phyloP scores from a whole-genome alignment of 805 yeast species.

The Ogataea minuta region DNA sequence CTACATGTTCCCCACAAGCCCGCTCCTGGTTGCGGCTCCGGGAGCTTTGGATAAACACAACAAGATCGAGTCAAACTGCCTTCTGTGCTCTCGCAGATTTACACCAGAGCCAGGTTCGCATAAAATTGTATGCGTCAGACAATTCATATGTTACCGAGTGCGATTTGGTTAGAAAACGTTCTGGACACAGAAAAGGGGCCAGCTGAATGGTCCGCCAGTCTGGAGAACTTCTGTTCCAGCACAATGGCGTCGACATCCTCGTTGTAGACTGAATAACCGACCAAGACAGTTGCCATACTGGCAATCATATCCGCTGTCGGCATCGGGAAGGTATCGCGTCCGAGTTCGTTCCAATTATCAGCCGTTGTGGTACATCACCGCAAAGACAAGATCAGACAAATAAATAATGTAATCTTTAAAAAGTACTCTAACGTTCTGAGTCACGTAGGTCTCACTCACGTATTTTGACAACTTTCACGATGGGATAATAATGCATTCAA shows the following conservation, averaged over 20 bases:
- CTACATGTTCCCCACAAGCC: conserved; percentile 64
- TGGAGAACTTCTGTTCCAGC: conserved; percentile 63
- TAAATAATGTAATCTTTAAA: too few relatives aligned
- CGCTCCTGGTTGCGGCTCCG: conserved; percentile 93
- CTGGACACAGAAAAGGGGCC: conserved; percentile 87
- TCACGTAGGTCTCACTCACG: too few relatives aligned
- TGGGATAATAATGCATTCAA: too few relatives aligned
- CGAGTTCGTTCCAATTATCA: conserved; percentile 45
- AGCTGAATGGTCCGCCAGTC: conserved; percentile 73
- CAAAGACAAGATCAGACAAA: conserved; percentile 5
- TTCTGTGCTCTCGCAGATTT: conserved; percentile 66
- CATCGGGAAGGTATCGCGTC: conserved; percentile 87
- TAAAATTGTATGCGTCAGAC: conserved; percentile 82
- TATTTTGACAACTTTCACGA: too few relatives aligned
- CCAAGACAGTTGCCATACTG: conserved; percentile 53
- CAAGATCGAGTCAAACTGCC: conserved; percentile 82
- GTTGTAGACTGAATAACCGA: conserved; percentile 87
- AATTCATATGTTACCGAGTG: conserved; percentile 69
- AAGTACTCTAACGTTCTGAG: too few relatives aligned
- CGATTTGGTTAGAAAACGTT: conserved; percentile 87
- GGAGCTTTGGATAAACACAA: conserved; percentile 84
- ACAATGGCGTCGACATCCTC: conserved; percentile 73
- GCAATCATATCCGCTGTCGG: conserved; percentile 75
- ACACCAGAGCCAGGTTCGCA: conserved; percentile 83
- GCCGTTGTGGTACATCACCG: conserved; percentile 7